These are phyloP conservation scores for Diplodia intermedia DNA, from an alignment of 2,329 filamentous ascomycete genomes.

Conservation along the genomic window DNA sequence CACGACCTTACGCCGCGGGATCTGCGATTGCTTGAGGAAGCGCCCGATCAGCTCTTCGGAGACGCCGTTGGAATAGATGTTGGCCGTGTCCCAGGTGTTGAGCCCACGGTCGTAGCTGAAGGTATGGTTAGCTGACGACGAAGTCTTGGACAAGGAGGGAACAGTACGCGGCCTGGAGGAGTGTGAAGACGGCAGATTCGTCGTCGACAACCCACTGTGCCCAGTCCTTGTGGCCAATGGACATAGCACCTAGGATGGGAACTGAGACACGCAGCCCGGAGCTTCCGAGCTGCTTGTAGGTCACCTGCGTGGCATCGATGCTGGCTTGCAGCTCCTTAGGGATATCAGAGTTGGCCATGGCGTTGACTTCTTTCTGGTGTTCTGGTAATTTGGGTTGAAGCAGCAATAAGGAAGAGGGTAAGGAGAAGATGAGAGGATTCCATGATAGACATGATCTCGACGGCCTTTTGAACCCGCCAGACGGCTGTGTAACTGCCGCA, in stretches of 20 bases:
- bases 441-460: background rate
- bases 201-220: slow-evolving; percentile 52
- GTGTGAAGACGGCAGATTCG: slow-evolving; percentile 29
- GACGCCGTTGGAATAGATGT: slow-evolving; percentile 40
- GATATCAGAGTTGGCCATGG: background rate
- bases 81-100: slow-evolving; percentile 46
- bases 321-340: slow-evolving; percentile 30
- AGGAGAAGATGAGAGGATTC: background rate
- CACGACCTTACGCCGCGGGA: slow-evolving; percentile 43
- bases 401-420: background rate
- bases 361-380: background rate
- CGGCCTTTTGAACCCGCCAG: background rate
- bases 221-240: slow-evolving; percentile 53
- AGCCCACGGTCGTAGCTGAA: slow-evolving; percentile 52
- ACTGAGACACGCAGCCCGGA: slow-evolving; percentile 64
- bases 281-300: slow-evolving; percentile 59
- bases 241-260: slow-evolving; percentile 64
- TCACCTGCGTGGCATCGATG: slow-evolving; percentile 33
- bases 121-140: background rate
- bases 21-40: slow-evolving; percentile 39
- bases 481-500: background rate
- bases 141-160: background rate
- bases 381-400: background rate
- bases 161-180: background rate
- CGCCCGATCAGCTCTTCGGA: slow-evolving; percentile 43